These are phyloP conservation scores for Mortierella sp. DNA, from an alignment of 371 early-diverging fungal species.

Conservation along the genomic window DNA sequence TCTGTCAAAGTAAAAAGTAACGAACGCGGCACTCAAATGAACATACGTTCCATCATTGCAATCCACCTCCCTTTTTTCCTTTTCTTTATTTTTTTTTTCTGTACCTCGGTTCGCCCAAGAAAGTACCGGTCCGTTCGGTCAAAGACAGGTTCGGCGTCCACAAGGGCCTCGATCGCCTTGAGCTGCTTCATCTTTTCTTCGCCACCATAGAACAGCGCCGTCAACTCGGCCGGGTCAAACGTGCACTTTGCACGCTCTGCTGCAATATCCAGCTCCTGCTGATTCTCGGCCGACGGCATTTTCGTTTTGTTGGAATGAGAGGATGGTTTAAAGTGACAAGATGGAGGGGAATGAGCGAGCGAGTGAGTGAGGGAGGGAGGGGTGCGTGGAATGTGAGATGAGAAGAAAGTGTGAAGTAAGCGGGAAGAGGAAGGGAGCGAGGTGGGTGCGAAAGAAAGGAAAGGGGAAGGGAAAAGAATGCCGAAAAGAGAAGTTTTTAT, in stretches of 20 bases:
- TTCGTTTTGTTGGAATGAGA: neutral
- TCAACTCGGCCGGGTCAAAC: constrained; percentile 60
- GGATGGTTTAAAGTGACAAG: constrained; percentile 14
- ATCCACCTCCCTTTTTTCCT: too few species aligned
- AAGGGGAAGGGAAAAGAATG: neutral
- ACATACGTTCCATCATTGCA: too few species aligned
- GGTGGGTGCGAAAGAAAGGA: neutral
- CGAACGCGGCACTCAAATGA: too few species aligned
- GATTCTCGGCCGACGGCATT: constrained; percentile 40
- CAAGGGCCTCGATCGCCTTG: constrained; percentile 48
- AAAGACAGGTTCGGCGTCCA: constrained; percentile 59
- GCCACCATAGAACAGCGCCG: constrained; percentile 55
- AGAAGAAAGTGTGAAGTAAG: neutral
- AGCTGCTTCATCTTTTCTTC: constrained; percentile 33
- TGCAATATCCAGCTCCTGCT: constrained; percentile 53
- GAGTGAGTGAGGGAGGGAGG: constrained; percentile 6
- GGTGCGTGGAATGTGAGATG: too few species aligned
- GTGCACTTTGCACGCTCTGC: constrained; percentile 69
- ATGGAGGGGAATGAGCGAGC: neutral
- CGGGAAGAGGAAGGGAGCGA: neutral
- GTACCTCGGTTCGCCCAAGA: constrained; percentile 59
- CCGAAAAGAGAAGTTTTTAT: neutral
- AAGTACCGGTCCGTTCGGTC: constrained; percentile 58
- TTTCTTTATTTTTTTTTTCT: too few species aligned
- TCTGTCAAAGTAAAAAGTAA: neutral